Conservation (phyloP, 2,329 filamentous ascomycete species). For the Talaromyces sp. region DNA sequence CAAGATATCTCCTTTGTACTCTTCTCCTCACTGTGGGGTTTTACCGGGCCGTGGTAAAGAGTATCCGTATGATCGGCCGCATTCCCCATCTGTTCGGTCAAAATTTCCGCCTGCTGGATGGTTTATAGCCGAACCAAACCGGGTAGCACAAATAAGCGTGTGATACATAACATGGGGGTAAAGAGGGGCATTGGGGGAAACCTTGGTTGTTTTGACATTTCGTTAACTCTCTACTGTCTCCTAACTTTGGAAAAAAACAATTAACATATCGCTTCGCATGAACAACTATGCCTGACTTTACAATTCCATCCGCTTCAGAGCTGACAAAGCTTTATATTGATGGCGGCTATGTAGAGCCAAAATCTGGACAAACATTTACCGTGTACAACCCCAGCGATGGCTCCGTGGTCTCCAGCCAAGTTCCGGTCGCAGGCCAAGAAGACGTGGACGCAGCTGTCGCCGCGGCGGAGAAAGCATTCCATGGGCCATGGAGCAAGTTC, state of each 20-base stretch:
- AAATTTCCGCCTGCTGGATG: not conserved
- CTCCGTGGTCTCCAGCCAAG: not conserved
- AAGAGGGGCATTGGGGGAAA: not conserved
- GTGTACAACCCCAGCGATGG: constrained; percentile 8
- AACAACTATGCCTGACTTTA: not conserved
- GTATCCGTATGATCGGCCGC: not conserved
- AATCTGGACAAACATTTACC: not conserved
- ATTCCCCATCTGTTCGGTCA: not conserved
- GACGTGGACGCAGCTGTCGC: constrained; percentile 4
- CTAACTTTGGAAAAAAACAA: not conserved
- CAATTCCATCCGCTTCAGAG: not conserved
- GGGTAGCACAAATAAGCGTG: not conserved
- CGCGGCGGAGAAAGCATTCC: constrained; percentile 5
- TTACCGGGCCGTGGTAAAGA: not conserved
- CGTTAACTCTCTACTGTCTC: not conserved
- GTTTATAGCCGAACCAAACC: not conserved
- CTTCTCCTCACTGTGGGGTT: not conserved
- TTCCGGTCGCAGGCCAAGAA: constrained; percentile 1
- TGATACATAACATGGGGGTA: not conserved
- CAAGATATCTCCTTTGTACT: not conserved
- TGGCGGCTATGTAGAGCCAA: not conserved
- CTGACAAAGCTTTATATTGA: constrained; percentile 3
- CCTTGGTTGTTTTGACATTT: not conserved
- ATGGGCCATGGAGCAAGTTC: constrained; percentile 13
- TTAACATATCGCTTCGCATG: not conserved